A percentile compares a stretch with the other conserved stretches of the same genome.
Evolutionary conservation across 2,329 filamentous ascomycete genomes (phyloP).

Genomic region (Aspergillus arachidicola): DNA sequence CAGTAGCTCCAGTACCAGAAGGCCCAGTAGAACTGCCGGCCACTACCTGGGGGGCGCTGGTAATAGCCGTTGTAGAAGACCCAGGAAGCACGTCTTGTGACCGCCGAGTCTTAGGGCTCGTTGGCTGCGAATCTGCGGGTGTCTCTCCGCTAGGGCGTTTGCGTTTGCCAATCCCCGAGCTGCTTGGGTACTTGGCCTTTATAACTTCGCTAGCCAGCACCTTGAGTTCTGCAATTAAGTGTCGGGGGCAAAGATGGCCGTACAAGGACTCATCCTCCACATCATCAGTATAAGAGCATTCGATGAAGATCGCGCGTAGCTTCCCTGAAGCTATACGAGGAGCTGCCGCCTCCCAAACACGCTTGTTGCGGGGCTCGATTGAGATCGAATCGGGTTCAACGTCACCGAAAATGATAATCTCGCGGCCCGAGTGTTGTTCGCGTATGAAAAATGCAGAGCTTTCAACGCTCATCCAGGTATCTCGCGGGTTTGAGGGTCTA

Average conservation of each 20-base stretch:
- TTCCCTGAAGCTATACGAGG: conserved; percentile 75
- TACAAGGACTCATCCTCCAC: conserved; percentile 78
- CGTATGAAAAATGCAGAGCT: conserved; percentile 94
- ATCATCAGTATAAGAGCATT: conserved; percentile 88
- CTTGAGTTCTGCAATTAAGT: conserved; percentile 76
- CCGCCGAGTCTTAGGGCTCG: conserved; percentile 1
- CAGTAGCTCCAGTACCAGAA: conserved; percentile 9
- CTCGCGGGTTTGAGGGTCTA: conserved; percentile 3
- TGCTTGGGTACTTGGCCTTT: conserved; percentile 46
- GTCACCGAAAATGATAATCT: conserved; percentile 93
- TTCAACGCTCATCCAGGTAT: conserved; percentile 51
- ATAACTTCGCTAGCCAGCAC: conserved; percentile 71
- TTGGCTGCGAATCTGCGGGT: background rate
- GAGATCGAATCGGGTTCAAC: conserved; percentile 91
- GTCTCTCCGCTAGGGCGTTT: conserved; percentile 33
- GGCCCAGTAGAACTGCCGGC: background rate
- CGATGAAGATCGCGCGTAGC: conserved; percentile 84
- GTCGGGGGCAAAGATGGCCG: conserved; percentile 83
- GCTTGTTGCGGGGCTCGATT: conserved; percentile 75
- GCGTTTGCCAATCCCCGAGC: conserved; percentile 41
- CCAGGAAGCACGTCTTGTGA: background rate
- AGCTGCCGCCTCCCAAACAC: conserved; percentile 85
- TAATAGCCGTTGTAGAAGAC: background rate
- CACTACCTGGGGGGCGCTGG: background rate
- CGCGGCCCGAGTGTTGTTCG: conserved; percentile 67